Percentiles rank a stretch among this genome's conserved stretches.
These are phyloP conservation scores for Fusarium tricinctum DNA, from an alignment of 2,329 filamentous ascomycete genomes.

Conservation along the genomic window DNA sequence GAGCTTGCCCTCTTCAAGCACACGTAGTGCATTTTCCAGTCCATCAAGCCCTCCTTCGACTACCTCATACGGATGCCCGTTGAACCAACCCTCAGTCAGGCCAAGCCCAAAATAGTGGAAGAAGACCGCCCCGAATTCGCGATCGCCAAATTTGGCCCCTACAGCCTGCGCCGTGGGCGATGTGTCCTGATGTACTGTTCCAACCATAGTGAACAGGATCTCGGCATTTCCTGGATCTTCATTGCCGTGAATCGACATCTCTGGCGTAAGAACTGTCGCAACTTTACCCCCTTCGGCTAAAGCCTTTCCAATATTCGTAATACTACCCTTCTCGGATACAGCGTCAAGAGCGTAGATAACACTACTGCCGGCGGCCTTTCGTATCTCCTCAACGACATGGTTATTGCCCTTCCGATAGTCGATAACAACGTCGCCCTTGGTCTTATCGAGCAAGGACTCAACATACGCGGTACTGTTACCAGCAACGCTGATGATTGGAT, in stretches of 20 bases:
- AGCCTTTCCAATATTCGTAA: background rate
- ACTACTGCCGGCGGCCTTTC: background rate
- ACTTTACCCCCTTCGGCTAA: background rate
- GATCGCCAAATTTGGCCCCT: background rate
- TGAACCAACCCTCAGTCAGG: background rate
- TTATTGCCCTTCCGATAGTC: background rate
- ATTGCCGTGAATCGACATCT: too few species aligned
- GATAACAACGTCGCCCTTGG: background rate
- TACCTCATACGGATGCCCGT: background rate
- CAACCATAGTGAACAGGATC: background rate
- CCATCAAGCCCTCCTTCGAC: background rate
- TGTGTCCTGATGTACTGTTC: background rate
- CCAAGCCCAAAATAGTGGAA: background rate
- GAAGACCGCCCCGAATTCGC: background rate
- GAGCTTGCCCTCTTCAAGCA: background rate
- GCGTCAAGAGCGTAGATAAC: background rate
- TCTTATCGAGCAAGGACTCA: background rate
- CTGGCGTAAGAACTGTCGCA: too few species aligned
- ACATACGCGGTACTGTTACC: background rate
- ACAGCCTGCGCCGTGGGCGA: background rate
- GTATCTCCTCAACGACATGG: background rate
- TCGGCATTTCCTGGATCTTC: too few species aligned
- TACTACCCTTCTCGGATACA: background rate
- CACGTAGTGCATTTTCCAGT: background rate
- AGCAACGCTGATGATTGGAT: background rate